Percentiles rank a stretch among this genome's conserved stretches.
These are phyloP conservation scores for Tolypocladium amazonense DNA, from an alignment of 2,329 filamentous ascomycete species.

Conservation along the genomic window DNA sequence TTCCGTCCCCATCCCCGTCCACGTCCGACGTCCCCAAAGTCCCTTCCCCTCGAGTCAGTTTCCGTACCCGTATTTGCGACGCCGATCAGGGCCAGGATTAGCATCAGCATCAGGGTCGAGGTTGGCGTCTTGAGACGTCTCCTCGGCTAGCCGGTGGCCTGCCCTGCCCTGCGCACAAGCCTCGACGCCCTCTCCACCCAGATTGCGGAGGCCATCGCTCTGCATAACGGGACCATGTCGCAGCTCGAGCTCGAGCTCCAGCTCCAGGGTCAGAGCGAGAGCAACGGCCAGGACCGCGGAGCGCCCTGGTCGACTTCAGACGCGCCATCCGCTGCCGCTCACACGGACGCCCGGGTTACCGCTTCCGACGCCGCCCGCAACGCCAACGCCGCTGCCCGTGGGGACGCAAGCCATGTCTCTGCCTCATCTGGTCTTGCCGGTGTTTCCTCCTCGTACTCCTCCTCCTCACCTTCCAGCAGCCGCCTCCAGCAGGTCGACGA, in stretches of 20 bases:
- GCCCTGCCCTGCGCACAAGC: not conserved
- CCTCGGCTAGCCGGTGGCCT: slow-evolving; percentile 8
- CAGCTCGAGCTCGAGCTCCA: slow-evolving; percentile 32
- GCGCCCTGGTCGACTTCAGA: not conserved
- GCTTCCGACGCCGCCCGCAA: not conserved
- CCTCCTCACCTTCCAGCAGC: slow-evolving; percentile 10
- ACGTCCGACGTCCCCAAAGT: not conserved
- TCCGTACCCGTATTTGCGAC: slow-evolving; percentile 26
- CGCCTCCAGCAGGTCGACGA: slow-evolving; percentile 22
- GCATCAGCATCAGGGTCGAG: not conserved
- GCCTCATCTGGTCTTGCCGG: not conserved
- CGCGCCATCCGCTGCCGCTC: not conserved
- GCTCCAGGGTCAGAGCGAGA: slow-evolving; percentile 2
- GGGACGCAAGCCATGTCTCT: not conserved
- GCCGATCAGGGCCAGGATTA: slow-evolving; percentile 30
- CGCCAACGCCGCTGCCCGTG: not conserved
- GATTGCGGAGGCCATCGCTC: slow-evolving; percentile 4
- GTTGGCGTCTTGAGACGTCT: slow-evolving; percentile 29
- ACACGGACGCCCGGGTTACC: not conserved
- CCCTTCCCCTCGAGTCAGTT: not conserved
- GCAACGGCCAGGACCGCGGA: not conserved
- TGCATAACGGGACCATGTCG: slow-evolving; percentile 33
- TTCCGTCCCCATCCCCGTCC: not conserved
- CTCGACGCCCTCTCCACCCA: not conserved
- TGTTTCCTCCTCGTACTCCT: slow-evolving; percentile 3